Evolutionary conservation across 495 filamentous ascomycete genomes (phyloP).

Genomic region (Usnea hakonensis): DNA sequence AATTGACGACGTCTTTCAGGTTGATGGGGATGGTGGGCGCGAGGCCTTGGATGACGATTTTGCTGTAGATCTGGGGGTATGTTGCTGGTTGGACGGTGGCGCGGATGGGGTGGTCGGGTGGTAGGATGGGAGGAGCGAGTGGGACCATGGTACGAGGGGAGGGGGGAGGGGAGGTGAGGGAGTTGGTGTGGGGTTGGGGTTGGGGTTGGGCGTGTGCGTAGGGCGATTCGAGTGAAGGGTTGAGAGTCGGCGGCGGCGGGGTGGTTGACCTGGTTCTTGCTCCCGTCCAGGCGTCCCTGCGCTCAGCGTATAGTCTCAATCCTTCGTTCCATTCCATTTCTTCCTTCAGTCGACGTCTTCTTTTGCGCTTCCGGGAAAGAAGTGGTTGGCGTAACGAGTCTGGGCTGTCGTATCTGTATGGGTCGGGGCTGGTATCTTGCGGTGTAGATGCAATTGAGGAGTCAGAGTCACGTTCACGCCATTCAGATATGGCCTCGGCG

Average conservation of each 20-base stretch:
- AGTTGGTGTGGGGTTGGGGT: neutral
- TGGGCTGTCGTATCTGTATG: constrained; percentile 58
- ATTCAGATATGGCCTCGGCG: constrained; percentile 14
- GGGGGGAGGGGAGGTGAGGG: constrained; percentile 10
- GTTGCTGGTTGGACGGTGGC: constrained; percentile 59
- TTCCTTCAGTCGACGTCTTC: constrained; percentile 53
- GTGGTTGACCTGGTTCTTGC: constrained; percentile 37
- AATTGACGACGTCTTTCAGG: constrained; percentile 66
- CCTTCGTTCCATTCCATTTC: constrained; percentile 83
- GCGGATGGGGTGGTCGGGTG: constrained; percentile 61
- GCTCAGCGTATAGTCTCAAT: constrained; percentile 61
- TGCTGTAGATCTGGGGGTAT: constrained; percentile 81
- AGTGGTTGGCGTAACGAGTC: constrained; percentile 47
- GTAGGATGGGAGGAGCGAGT: constrained; percentile 57
- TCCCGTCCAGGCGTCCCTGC: constrained; percentile 83
- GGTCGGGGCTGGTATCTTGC: constrained; percentile 21
- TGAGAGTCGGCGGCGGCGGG: neutral
- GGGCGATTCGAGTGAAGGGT: neutral
- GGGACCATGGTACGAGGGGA: constrained; percentile 44
- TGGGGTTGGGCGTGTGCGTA: neutral
- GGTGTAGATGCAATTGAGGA: constrained; percentile 23
- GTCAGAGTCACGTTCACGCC: constrained; percentile 35
- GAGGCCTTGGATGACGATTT: constrained; percentile 67
- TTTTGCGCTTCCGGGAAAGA: constrained; percentile 48
- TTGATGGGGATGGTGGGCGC: constrained; percentile 83